Evolutionary conservation across 2,329 filamentous ascomycete genomes (phyloP).

Genomic region (Xylaria sp.): DNA sequence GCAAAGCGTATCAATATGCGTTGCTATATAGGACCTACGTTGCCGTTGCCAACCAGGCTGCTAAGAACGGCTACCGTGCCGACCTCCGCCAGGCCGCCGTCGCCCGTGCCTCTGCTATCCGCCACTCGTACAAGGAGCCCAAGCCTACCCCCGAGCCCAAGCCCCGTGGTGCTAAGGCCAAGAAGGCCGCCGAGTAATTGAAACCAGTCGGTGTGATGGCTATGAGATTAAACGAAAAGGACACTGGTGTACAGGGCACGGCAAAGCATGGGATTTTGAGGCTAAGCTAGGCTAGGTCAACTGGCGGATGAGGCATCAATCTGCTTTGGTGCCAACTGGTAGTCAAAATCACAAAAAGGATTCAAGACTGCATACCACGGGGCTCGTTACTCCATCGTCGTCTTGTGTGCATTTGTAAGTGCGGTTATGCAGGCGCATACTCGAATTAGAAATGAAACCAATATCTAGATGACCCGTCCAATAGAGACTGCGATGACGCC

Average conservation of each 20-base stretch:
- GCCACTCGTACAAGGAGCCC: constrained; percentile 78
- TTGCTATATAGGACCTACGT: constrained; percentile 77
- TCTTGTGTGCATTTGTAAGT: constrained; percentile 8
- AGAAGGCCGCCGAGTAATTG: constrained; percentile 70
- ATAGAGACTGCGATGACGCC: neutral
- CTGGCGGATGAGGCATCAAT: constrained; percentile 37
- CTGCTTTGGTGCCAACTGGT: constrained; percentile 39
- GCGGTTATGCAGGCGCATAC: neutral
- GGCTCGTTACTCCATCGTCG: neutral
- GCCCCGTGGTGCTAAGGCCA: constrained; percentile 81
- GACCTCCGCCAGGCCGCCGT: constrained; percentile 83
- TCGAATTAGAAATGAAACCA: constrained; percentile 4
- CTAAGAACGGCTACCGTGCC: constrained; percentile 85
- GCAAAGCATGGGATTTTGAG: constrained; percentile 32
- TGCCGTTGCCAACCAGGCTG: constrained; percentile 81
- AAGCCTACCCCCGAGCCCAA: constrained; percentile 80
- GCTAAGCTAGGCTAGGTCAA: constrained; percentile 35
- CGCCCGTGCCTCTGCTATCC: constrained; percentile 86
- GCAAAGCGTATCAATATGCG: constrained; percentile 61
- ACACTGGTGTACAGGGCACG: constrained; percentile 30
- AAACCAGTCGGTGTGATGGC: constrained; percentile 21
- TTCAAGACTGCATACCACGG: constrained; percentile 30
- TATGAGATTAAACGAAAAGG: constrained; percentile 32
- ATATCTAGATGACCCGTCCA: neutral
- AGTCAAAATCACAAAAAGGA: constrained; percentile 40